Evolutionary conservation across 768 basidiomycete genomes (phyloP).

Genomic region (Coprinopsis cinerea): DNA sequence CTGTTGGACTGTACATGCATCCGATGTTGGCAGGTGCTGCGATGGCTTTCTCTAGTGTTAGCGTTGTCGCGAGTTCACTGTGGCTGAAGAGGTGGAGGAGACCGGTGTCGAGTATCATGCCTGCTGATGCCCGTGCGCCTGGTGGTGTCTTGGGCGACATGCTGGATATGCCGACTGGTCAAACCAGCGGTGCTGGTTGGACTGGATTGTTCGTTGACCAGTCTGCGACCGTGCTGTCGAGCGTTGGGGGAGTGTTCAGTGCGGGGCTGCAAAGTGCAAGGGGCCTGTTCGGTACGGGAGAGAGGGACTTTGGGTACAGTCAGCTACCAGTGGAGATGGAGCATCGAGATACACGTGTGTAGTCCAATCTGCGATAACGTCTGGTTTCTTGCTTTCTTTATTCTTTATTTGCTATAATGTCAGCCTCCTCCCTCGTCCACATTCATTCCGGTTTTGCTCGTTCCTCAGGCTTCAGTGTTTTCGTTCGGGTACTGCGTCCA

Average conservation of each 20-base stretch:
- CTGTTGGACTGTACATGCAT: constrained; percentile 87
- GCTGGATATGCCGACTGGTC: constrained; percentile 9
- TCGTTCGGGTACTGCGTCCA: too few relatives aligned
- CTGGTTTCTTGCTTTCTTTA: not conserved
- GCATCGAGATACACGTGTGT: constrained; percentile 14
- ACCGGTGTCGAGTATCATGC: constrained; percentile 66
- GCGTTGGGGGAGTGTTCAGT: constrained; percentile 36
- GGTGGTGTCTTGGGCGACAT: constrained; percentile 5
- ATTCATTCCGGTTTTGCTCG: not conserved
- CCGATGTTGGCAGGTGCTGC: constrained; percentile 99
- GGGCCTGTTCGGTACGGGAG: not conserved
- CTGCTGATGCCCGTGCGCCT: constrained; percentile 39
- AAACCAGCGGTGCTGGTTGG: constrained; percentile 30
- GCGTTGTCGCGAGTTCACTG: constrained; percentile 88
- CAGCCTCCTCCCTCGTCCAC: not conserved
- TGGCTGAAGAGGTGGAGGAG: constrained; percentile 81
- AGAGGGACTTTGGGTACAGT: constrained; percentile 50
- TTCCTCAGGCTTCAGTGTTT: too few relatives aligned
- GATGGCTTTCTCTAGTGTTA: constrained; percentile 97
- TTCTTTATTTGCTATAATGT: too few relatives aligned
- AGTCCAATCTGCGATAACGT: constrained; percentile 9
- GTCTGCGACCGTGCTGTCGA: constrained; percentile 33
- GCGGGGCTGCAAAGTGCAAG: constrained; percentile 12
- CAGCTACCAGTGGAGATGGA: constrained; percentile 69
- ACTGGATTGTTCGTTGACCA: constrained; percentile 46